Conservation (phyloP, 2,329 filamentous ascomycete genomes). For the Esteya vermicola region DNA sequence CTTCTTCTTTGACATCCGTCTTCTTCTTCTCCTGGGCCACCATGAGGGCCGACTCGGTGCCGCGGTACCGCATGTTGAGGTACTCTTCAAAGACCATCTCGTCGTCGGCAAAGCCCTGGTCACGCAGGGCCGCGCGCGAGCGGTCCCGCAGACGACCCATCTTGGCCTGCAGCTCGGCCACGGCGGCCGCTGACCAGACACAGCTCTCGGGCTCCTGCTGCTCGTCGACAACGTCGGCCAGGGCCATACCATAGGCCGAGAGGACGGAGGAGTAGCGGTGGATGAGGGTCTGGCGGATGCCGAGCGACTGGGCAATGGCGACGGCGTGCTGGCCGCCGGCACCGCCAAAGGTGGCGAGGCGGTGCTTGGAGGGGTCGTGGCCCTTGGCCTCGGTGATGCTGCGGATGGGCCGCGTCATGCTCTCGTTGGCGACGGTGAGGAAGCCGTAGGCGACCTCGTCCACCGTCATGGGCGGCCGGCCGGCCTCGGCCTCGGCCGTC, state of each 20-base stretch:
- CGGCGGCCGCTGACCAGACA: slow-evolving; percentile 42
- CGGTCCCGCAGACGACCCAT: slow-evolving; percentile 70
- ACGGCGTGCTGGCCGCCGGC: slow-evolving; percentile 86
- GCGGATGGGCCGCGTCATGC: slow-evolving; percentile 81
- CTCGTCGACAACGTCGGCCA: slow-evolving; percentile 88
- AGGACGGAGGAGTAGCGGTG: slow-evolving; percentile 81
- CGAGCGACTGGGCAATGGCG: slow-evolving; percentile 74
- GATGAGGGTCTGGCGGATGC: slow-evolving; percentile 72
- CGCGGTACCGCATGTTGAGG: slow-evolving; percentile 83
- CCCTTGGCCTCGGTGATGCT: slow-evolving; percentile 87
- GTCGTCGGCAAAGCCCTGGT: slow-evolving; percentile 64
- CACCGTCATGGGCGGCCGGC: slow-evolving; percentile 56
- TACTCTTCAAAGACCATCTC: slow-evolving; percentile 82
- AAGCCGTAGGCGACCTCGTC: slow-evolving; percentile 87
- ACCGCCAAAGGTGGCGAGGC: slow-evolving; percentile 84
- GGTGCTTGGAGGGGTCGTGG: slow-evolving; percentile 77
- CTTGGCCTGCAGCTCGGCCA: slow-evolving; percentile 52
- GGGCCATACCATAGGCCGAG: slow-evolving; percentile 83
- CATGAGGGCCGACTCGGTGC: slow-evolving; percentile 86
- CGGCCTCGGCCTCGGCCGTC: slow-evolving; percentile 48
- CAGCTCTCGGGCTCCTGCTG: slow-evolving; percentile 62
- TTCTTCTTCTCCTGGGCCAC: slow-evolving; percentile 61
- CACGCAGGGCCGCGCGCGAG: slow-evolving; percentile 49
- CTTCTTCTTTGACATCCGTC: too few species aligned
- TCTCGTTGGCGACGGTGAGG: slow-evolving; percentile 78